phyloP scores from a whole-genome alignment of 2,329 filamentous ascomycete species.

The Stemphylium vesicarium region DNA sequence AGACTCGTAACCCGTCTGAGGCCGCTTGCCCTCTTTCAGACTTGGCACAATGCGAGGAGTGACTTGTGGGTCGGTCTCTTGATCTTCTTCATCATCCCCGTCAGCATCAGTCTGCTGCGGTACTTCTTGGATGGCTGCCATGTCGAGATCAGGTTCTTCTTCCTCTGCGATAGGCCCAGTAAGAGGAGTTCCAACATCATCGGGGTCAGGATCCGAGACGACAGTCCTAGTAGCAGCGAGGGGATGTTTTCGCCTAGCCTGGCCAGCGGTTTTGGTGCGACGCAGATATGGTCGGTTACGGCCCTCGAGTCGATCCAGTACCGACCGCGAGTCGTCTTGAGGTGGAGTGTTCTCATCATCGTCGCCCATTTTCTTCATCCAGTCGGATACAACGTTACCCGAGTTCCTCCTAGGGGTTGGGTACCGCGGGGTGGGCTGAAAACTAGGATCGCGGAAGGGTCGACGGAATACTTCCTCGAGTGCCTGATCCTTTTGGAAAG shows the following conservation, averaged over 20 bases:
- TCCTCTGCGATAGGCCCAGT: conserved; percentile 53
- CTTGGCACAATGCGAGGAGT: conserved; percentile 24
- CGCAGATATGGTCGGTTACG: conserved; percentile 60
- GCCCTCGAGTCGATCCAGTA: conserved; percentile 64
- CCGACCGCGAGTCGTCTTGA: conserved; percentile 65
- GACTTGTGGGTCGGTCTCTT: conserved; percentile 32
- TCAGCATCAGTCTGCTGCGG: conserved; percentile 78
- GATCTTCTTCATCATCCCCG: conserved; percentile 80
- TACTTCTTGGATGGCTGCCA: conserved; percentile 51
- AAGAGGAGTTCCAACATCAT: conserved; percentile 47
- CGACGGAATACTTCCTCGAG: conserved; percentile 87
- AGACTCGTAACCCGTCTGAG: conserved; percentile 37
- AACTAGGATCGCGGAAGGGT: conserved; percentile 66
- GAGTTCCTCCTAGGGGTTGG: conserved; percentile 70
- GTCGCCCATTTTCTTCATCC: conserved; percentile 77
- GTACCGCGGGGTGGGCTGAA: conserved; percentile 40
- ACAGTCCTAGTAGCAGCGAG: conserved; percentile 61
- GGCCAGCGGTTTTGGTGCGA: conserved; percentile 53
- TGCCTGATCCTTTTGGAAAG: conserved; percentile 86
- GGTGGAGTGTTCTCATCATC: conserved; percentile 68
- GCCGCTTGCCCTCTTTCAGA: conserved; percentile 38
- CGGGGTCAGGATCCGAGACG: conserved; percentile 65
- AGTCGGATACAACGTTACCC: conserved; percentile 81
- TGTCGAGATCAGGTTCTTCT: conserved; percentile 50
- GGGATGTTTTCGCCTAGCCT: conserved; percentile 52